These are phyloP conservation scores for Coniferiporia sulphurascens DNA, from an alignment of 1,284 basidiomycete genomes.

Conservation along the genomic window DNA sequence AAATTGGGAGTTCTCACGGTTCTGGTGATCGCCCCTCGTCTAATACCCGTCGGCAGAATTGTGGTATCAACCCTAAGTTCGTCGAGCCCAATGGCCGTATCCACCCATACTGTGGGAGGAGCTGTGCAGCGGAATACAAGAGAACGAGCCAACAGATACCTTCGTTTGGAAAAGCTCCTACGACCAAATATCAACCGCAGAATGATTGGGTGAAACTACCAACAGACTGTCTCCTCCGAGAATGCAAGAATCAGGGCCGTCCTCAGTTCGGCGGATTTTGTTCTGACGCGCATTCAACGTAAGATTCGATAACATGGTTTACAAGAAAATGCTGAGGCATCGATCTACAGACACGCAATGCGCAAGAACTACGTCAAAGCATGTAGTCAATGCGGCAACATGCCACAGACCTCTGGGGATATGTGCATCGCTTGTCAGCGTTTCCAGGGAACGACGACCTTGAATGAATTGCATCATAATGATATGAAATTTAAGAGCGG, in stretches of 20 bases:
- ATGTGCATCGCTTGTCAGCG: constrained; percentile 43
- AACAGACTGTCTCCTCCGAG: not conserved
- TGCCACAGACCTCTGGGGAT: constrained; percentile 35
- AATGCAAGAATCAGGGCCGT: constrained; percentile 13
- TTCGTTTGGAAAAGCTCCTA: constrained; percentile 21
- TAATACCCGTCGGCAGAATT: constrained; percentile 35
- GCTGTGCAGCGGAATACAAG: constrained; percentile 37
- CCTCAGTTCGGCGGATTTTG: constrained; percentile 49
- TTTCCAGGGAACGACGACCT: constrained; percentile 30
- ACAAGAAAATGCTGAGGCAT: not conserved
- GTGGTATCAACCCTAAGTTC: constrained; percentile 54
- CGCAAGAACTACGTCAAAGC: constrained; percentile 38
- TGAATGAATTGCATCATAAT: constrained; percentile 37
- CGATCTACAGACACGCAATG: constrained; percentile 43
- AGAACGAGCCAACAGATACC: constrained; percentile 6
- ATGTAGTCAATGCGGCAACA: constrained; percentile 42
- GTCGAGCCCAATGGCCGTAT: constrained; percentile 44
- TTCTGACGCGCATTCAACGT: constrained; percentile 52
- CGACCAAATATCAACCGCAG: constrained; percentile 26
- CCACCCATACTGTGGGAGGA: constrained; percentile 57
- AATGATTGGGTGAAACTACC: not conserved
- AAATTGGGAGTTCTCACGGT: too few species aligned
- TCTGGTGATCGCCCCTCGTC: too few species aligned
- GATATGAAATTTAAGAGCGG: constrained; percentile 38
- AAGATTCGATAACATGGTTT: constrained; percentile 20